phyloP scores from a whole-genome alignment of 495 filamentous ascomycete species.

The Neurospora africana region DNA sequence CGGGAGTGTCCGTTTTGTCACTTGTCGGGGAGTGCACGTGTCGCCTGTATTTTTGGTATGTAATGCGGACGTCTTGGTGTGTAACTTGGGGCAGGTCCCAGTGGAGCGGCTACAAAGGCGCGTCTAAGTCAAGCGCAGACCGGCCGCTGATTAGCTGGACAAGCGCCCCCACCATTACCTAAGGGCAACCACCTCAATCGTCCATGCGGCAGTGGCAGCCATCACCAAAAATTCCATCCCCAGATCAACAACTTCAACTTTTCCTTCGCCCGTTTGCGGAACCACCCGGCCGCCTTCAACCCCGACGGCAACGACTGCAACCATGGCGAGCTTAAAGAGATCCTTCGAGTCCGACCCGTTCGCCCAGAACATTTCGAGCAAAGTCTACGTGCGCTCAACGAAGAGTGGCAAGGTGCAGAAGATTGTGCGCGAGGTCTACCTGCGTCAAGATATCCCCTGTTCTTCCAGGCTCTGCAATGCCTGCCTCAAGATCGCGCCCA shows the following conservation, averaged over 20 bases:
- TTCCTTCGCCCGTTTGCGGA: not conserved
- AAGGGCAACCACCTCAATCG: slow-evolving; percentile 6
- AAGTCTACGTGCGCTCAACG: slow-evolving; percentile 86
- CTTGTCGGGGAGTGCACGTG: not conserved
- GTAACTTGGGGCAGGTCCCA: not conserved
- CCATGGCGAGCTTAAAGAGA: slow-evolving; percentile 87
- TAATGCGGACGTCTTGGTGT: not conserved
- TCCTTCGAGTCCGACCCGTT: slow-evolving; percentile 56
- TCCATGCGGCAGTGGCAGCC: not conserved
- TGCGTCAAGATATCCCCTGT: slow-evolving; percentile 93
- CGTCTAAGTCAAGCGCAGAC: slow-evolving; percentile 6
- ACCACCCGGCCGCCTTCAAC: not conserved
- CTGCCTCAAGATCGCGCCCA: slow-evolving; percentile 61
- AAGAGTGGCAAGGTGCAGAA: slow-evolving; percentile 96
- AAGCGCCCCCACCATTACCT: slow-evolving; percentile 1
- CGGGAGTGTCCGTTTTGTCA: not conserved
- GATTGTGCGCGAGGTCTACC: slow-evolving; percentile 91
- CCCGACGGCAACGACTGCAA: slow-evolving; percentile 4
- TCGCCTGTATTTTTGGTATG: not conserved
- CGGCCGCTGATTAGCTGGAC: slow-evolving; percentile 13
- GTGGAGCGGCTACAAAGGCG: not conserved
- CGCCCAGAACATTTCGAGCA: slow-evolving; percentile 73
- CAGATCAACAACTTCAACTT: slow-evolving; percentile 5
- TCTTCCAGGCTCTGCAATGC: slow-evolving; percentile 77
- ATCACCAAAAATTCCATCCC: slow-evolving; percentile 4